Evolutionary conservation across 805 yeast species (phyloP), one percentile per base, ranked within the genome.

Genomic region (Pichia rugopelliculosa): DNA sequence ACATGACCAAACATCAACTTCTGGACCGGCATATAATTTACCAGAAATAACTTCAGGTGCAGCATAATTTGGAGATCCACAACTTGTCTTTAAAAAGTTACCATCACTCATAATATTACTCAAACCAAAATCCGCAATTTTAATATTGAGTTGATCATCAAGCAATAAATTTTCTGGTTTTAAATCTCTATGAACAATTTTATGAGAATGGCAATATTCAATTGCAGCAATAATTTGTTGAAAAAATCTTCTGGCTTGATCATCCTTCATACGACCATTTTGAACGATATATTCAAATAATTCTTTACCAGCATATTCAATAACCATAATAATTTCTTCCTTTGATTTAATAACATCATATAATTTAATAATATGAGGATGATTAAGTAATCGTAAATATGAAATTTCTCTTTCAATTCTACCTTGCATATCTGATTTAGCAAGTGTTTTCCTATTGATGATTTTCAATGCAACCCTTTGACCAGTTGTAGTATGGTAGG

Each of bases 71-170:
- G 98, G 98, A 8, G 95, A 84, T 5, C 98, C 98, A 70, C 98
- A 91, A 56, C 90, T 81, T 2, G 98, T 90, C 62, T 90, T 91
- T 60, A 90, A 73, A 64, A 90, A 90, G 65, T 90, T 90, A 51
- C 98, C 98, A 67, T 90, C 98, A 17, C 96, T 91, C 98, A 90
- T 90, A 56, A 90, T 89, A 64, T 90, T 90, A 24, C 95, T 85
- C 42, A 90, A 74, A 8, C 98, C 98, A 59, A 90, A 90, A 71
- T 90, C 98, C 10, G 97, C 97, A 68, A 90, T 91, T 66, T 91
- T 90, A 45, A 90, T 96, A 62, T 91, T 89, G 58, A 89, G 69
- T 52, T 87, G 81, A 57, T 90, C 97, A 65, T 91, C 97, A 54
- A 90, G 71, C 51, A 90, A 72, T 64, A 90, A 71, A 64, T 90